Evolutionary conservation across 2,329 filamentous ascomycete genomes (phyloP).

Genomic region (Ophidiomyces ophidiicola): DNA sequence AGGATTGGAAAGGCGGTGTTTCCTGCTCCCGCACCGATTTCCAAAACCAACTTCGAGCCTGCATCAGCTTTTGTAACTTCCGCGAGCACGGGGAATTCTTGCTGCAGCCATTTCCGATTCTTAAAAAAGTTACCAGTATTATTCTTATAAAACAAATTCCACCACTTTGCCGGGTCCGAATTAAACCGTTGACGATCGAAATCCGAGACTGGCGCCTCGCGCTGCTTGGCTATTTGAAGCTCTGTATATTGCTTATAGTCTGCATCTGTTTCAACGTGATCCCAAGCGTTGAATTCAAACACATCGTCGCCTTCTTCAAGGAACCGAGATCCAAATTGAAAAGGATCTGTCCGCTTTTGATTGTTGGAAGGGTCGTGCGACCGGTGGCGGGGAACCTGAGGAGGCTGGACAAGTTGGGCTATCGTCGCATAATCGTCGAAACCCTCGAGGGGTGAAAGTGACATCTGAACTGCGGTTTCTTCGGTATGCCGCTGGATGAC

Average conservation of each 20-base stretch:
- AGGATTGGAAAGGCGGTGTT: constrained; percentile 93
- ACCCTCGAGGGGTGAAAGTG: constrained; percentile 17
- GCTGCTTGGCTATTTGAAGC: constrained; percentile 72
- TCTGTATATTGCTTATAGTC: constrained; percentile 77
- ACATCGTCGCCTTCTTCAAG: constrained; percentile 77
- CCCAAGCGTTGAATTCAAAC: constrained; percentile 98
- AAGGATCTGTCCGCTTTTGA: constrained; percentile 79
- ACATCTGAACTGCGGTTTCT: constrained; percentile 6
- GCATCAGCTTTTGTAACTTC: constrained; percentile 59
- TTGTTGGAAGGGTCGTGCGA: constrained; percentile 60
- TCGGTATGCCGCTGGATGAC: constrained; percentile 12
- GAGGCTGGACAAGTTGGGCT: constrained; percentile 37
- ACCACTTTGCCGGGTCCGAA: constrained; percentile 82
- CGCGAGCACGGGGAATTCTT: constrained; percentile 85
- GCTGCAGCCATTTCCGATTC: constrained; percentile 89
- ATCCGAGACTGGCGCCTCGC: constrained; percentile 73
- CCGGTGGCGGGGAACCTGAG: constrained; percentile 45
- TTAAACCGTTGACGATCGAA: constrained; percentile 92
- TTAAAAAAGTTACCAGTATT: constrained; percentile 98
- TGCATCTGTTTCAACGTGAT: constrained; percentile 88
- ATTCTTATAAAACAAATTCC: constrained; percentile 97
- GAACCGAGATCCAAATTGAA: constrained; percentile 84
- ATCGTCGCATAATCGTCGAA: constrained; percentile 22
- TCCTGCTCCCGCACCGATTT: constrained; percentile 88
- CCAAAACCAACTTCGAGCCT: constrained; percentile 60